Evolutionary conservation across 2,329 filamentous ascomycete genomes (phyloP).

Genomic region (Microcyclospora tardicrescens): DNA sequence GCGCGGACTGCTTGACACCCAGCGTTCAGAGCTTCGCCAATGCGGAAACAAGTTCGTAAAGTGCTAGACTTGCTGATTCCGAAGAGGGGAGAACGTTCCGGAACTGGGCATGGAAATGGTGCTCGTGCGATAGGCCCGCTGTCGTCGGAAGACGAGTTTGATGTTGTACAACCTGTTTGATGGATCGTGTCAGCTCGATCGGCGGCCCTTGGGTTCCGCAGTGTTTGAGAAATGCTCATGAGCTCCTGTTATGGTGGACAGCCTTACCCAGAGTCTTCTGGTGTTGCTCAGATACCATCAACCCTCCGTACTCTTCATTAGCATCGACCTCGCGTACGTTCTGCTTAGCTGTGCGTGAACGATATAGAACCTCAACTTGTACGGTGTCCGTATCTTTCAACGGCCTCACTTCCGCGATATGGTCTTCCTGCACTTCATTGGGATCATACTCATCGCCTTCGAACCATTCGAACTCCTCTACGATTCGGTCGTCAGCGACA

Average conservation of each 20-base stretch:
- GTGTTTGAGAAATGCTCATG: no score
- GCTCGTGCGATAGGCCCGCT: conserved; percentile 38
- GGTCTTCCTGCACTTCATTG: conserved; percentile 8
- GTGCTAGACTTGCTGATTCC: conserved; percentile 36
- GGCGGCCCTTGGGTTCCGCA: no score
- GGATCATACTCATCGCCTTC: conserved; percentile 8
- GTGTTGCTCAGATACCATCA: conserved; percentile 15
- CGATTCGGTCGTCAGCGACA: background rate
- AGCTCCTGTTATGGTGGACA: background rate
- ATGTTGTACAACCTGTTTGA: no score
- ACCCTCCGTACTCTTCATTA: conserved; percentile 20
- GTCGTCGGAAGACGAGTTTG: background rate
- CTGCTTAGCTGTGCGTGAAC: conserved; percentile 14
- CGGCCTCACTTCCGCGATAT: conserved; percentile 6
- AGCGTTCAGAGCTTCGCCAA: conserved; percentile 46
- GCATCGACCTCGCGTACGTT: conserved; percentile 18
- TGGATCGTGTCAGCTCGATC: no score
- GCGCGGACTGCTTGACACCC: conserved; percentile 34
- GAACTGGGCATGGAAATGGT: conserved; percentile 37
- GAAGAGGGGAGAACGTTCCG: conserved; percentile 41
- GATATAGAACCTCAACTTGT: conserved; percentile 4
- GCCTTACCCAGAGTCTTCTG: conserved; percentile 12
- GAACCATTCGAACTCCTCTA: background rate
- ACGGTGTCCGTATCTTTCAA: background rate
- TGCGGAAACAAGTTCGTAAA: conserved; percentile 50